Conservation (phyloP, 2,329 filamentous ascomycete species). For the Truncatella angustata region DNA sequence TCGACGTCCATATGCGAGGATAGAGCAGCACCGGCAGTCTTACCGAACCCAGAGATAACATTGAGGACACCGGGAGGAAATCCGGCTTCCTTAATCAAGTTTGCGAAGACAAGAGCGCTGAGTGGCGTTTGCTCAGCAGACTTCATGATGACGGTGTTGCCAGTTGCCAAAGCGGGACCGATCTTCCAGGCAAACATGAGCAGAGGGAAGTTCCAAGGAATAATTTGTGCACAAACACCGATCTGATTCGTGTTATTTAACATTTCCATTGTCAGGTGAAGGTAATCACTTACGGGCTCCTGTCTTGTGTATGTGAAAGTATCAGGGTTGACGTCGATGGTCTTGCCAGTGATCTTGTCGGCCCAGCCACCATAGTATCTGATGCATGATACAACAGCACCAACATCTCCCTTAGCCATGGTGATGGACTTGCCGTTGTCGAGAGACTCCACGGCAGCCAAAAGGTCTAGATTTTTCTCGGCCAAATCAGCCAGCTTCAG, state of each 20-base stretch:
- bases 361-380: conserved; percentile 90
- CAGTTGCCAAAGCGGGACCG: conserved; percentile 68
- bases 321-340: conserved; percentile 73
- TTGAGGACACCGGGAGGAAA: conserved; percentile 78
- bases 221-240: conserved; percentile 59
- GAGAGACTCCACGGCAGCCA: conserved; percentile 81
- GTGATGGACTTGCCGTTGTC: conserved; percentile 83
- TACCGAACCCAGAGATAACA: conserved; percentile 76
- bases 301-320: conserved; percentile 82
- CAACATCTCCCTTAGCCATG: conserved; percentile 75
- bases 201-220: conserved; percentile 86
- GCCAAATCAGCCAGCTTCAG: conserved; percentile 76
- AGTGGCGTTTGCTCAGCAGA: conserved; percentile 75
- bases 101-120: conserved; percentile 63
- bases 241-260: conserved; percentile 19
- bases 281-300: conserved; percentile 68
- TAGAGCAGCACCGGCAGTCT: conserved; percentile 73
- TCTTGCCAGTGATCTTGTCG: conserved; percentile 89
- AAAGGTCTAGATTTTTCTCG: conserved; percentile 73
- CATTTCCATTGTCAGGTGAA: conserved; percentile 6
- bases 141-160: conserved; percentile 73
- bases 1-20: conserved; percentile 76
- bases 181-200: conserved; percentile 85
- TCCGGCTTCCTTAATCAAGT: conserved; percentile 70
- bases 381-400: conserved; percentile 65